Evolutionary conservation across 1,284 basidiomycete species (phyloP).

Genomic region (Ganoderma multipileum): DNA sequence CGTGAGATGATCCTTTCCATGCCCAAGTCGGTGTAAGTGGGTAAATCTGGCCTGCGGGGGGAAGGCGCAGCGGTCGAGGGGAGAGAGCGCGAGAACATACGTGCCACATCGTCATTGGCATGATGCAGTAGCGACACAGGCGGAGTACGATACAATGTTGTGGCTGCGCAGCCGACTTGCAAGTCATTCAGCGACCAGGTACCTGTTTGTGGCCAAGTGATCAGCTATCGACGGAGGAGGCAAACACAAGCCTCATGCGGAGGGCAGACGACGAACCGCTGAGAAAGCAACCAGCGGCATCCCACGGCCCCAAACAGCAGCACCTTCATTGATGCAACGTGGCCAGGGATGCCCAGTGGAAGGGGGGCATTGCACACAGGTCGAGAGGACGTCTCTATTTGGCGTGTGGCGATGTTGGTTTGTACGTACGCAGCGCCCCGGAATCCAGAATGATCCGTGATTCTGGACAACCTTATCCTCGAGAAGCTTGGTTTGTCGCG

Average conservation of each 20-base stretch:
- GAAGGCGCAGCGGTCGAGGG: neutral
- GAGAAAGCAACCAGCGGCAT: neutral
- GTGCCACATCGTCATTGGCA: neutral
- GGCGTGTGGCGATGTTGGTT: slow-evolving; percentile 14
- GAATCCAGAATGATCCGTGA: neutral
- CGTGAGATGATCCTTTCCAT: neutral
- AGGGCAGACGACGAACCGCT: neutral
- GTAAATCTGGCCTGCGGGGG: neutral
- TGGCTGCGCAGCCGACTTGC: neutral
- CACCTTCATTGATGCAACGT: slow-evolving; percentile 19
- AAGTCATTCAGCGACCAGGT: neutral
- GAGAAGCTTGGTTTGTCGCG: neutral
- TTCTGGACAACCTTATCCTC: neutral
- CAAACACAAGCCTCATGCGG: neutral
- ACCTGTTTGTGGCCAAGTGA: neutral
- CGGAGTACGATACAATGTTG: neutral
- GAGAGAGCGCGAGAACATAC: neutral
- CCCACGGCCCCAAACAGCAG: neutral
- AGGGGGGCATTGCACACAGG: neutral
- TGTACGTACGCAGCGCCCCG: slow-evolving; percentile 16
- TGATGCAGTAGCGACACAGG: neutral
- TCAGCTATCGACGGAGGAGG: neutral
- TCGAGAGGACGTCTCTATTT: neutral
- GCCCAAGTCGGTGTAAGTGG: neutral
- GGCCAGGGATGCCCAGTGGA: slow-evolving; percentile 12